phyloP scores from a whole-genome alignment of 148 eudicot genomes.

The Dianthus caryophyllus region DNA sequence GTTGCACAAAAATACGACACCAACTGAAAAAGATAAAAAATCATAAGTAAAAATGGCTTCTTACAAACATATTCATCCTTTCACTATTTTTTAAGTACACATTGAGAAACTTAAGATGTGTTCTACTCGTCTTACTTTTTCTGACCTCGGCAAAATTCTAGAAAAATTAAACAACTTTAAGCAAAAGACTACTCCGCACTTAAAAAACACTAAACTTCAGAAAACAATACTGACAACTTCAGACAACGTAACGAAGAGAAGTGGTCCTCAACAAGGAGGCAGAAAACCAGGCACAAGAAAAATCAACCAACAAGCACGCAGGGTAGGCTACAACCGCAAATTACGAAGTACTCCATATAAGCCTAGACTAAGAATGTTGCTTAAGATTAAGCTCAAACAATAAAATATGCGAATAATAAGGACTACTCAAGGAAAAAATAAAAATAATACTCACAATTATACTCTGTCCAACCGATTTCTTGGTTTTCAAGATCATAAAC shows the following conservation, averaged over 20 bases:
- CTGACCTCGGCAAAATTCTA: no score
- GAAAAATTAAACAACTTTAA: no score
- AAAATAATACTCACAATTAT: slow-evolving; percentile 44
- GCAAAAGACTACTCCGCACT: no score
- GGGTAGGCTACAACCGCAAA: no score
- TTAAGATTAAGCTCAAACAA: not conserved
- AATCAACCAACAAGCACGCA: not conserved
- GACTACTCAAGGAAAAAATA: not conserved
- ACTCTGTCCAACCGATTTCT: slow-evolving; percentile 51
- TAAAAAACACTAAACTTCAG: no score
- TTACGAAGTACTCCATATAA: not conserved
- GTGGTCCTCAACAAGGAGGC: no score
- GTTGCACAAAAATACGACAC: not conserved
- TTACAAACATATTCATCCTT: not conserved
- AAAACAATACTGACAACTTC: no score
- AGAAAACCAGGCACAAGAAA: not conserved
- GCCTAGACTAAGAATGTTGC: not conserved
- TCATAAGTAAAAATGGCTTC: not conserved
- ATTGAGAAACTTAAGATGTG: no score
- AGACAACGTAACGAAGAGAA: no score
- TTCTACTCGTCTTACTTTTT: no score
- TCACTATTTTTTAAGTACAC: no score
- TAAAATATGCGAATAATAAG: not conserved
- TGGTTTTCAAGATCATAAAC: slow-evolving; percentile 53
- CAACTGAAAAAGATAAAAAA: not conserved